Evolutionary conservation across 148 eudicot genomes (phyloP).

Genomic region (Amaranthus cruentus): DNA sequence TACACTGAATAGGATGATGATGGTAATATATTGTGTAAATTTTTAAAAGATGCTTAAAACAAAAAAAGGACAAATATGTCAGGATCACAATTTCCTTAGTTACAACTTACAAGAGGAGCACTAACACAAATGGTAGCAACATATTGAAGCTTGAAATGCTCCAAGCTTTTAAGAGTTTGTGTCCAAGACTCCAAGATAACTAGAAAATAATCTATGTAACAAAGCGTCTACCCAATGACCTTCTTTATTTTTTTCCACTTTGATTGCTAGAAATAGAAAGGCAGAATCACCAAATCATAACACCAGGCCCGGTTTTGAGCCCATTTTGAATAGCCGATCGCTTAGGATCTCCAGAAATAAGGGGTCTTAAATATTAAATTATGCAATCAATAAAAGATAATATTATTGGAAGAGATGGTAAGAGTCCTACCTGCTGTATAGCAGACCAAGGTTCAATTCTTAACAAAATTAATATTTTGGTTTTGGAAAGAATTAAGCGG

Average conservation of each 20-base stretch:
- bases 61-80: not conserved
- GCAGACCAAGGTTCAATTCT: too few species aligned
- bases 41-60: too few species aligned
- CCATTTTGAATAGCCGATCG: too few species aligned
- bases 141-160: constrained; percentile 10
- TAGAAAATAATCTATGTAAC: constrained; percentile 22
- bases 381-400: too few species aligned
- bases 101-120: constrained; percentile 5
- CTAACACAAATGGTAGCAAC: constrained; percentile 18
- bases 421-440: too few species aligned
- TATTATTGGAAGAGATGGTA: too few species aligned
- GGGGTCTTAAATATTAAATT: too few species aligned
- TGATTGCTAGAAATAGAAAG: constrained; percentile 31
- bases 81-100: constrained; percentile 6
- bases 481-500: too few species aligned
- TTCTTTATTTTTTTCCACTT: constrained; percentile 23
- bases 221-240: constrained; percentile 30
- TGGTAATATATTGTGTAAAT: too few species aligned
- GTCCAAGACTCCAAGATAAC: constrained; percentile 23
- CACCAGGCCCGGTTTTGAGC: not conserved
- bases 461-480: too few species aligned
- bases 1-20: too few species aligned
- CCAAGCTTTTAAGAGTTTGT: constrained; percentile 24
- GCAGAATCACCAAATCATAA: constrained; percentile 36
- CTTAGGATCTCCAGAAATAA: too few species aligned